These are phyloP conservation scores for Calycina herbarum DNA, from an alignment of 2,329 filamentous ascomycete species.

Conservation along the genomic window DNA sequence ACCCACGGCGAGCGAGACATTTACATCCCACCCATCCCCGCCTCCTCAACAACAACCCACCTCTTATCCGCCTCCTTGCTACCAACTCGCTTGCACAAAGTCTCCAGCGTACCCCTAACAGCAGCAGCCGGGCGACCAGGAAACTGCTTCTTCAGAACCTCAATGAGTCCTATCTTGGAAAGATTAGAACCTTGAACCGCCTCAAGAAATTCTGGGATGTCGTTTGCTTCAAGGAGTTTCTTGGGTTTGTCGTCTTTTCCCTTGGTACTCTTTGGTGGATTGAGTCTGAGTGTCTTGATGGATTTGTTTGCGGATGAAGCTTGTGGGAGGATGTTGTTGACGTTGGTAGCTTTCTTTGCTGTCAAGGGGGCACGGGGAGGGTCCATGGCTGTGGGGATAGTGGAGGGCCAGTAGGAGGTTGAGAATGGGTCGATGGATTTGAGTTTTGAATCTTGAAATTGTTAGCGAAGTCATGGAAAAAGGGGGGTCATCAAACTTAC, in stretches of 20 bases:
- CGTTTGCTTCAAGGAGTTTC: conserved; percentile 30
- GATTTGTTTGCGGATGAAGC: conserved; percentile 11
- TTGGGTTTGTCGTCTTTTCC: conserved; percentile 26
- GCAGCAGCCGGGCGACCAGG: conserved; percentile 68
- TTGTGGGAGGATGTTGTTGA: conserved; percentile 18
- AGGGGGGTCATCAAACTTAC: conserved; percentile 17
- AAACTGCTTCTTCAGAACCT: conserved; percentile 74
- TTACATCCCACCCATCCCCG: neutral
- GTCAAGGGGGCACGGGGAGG: conserved; percentile 40
- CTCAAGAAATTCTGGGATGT: conserved; percentile 56
- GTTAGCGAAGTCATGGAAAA: conserved; percentile 10
- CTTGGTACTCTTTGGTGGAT: neutral
- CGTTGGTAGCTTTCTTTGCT: conserved; percentile 31
- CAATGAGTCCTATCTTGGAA: conserved; percentile 72
- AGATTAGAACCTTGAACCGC: conserved; percentile 70
- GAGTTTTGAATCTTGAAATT: conserved; percentile 33
- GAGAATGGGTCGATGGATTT: conserved; percentile 83
- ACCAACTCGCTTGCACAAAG: conserved; percentile 62
- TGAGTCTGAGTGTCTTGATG: conserved; percentile 15
- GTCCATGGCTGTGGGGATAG: conserved; percentile 31
- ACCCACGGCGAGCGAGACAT: too few species aligned
- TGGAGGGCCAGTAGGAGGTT: conserved; percentile 68
- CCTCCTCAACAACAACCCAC: conserved; percentile 28
- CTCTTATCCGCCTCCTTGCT: conserved; percentile 44
- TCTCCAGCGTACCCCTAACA: conserved; percentile 69